Percentiles rank a stretch among this genome's conserved stretches.
Conservation (phyloP, 1,284 basidiomycete species). For the Kwoniella shivajii region DNA sequence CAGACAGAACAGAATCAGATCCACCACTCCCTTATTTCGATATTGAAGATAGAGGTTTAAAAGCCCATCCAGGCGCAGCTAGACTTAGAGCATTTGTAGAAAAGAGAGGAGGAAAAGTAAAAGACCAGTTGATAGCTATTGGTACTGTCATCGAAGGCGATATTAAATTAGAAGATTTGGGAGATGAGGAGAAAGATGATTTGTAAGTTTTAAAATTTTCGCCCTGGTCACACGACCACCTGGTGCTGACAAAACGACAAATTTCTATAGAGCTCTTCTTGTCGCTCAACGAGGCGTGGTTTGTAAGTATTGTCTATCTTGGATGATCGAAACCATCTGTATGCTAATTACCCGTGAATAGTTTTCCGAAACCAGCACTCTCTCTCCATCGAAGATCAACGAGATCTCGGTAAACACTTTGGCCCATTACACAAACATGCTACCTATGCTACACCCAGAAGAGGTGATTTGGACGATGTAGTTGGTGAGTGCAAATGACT, state of each 20-base stretch:
- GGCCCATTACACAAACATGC: constrained; percentile 81
- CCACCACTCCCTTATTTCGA: constrained; percentile 60
- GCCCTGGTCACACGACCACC: neutral
- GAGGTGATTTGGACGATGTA: constrained; percentile 72
- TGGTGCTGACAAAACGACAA: constrained; percentile 6
- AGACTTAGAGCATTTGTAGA: constrained; percentile 45
- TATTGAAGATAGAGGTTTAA: constrained; percentile 64
- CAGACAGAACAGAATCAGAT: constrained; percentile 35
- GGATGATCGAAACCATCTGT: neutral
- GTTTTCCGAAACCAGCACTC: constrained; percentile 50
- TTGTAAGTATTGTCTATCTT: constrained; percentile 29
- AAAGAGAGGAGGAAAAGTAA: constrained; percentile 50
- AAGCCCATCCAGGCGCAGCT: constrained; percentile 50
- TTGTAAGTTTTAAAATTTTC: constrained; percentile 37
- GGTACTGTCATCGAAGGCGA: constrained; percentile 56
- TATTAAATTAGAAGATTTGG: constrained; percentile 55
- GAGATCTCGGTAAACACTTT: constrained; percentile 70
- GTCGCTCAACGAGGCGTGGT: constrained; percentile 51
- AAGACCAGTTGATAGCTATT: constrained; percentile 52
- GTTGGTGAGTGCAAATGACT: constrained; percentile 46
- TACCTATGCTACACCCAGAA: constrained; percentile 70
- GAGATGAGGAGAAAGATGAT: constrained; percentile 56
- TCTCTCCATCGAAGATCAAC: constrained; percentile 65
- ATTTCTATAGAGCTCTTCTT: constrained; percentile 38
- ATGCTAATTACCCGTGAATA: neutral